Conservation (phyloP, 1,284 basidiomycete genomes). For the Melampsora larici-populina region DNA sequence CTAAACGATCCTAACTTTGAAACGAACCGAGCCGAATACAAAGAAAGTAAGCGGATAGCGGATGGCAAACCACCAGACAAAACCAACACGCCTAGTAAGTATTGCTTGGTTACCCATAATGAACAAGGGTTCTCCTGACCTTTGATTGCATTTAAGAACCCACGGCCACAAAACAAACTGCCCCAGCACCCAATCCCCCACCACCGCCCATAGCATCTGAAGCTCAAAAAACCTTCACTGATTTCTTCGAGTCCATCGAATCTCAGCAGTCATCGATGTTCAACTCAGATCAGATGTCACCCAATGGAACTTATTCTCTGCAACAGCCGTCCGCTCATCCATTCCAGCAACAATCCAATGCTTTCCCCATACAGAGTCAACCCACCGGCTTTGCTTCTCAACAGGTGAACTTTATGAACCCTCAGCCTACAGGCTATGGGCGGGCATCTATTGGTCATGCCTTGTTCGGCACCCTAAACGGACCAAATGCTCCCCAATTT, state of each 20-base stretch:
- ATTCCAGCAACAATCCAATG: conserved; percentile 15
- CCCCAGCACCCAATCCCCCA: conserved; percentile 41
- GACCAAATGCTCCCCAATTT: conserved; percentile 56
- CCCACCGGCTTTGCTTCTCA: conserved; percentile 46
- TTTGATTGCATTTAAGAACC: conserved; percentile 22
- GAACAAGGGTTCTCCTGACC: conserved; percentile 23
- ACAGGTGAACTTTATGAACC: conserved; percentile 46
- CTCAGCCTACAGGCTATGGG: conserved; percentile 52
- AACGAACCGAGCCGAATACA: conserved; percentile 87
- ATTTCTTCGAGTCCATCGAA: conserved; percentile 92
- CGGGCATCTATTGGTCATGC: conserved; percentile 60
- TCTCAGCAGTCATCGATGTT: conserved; percentile 73
- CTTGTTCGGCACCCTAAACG: conserved; percentile 60
- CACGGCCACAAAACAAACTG: conserved; percentile 18
- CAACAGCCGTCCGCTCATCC: conserved; percentile 44
- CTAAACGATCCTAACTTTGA: conserved; percentile 94
- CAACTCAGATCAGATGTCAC: conserved; percentile 59
- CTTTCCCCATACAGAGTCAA: background rate
- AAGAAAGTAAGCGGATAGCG: conserved; percentile 71
- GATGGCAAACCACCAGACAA: conserved; percentile 60
- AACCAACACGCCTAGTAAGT: conserved; percentile 50
- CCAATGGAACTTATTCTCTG: conserved; percentile 22
- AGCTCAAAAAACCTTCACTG: conserved; percentile 61
- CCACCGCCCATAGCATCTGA: conserved; percentile 49
- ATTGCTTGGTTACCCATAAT: conserved; percentile 16